Evolutionary conservation across 2,329 filamentous ascomycete species (phyloP).

Genomic region (Gliomastix tumulicola): DNA sequence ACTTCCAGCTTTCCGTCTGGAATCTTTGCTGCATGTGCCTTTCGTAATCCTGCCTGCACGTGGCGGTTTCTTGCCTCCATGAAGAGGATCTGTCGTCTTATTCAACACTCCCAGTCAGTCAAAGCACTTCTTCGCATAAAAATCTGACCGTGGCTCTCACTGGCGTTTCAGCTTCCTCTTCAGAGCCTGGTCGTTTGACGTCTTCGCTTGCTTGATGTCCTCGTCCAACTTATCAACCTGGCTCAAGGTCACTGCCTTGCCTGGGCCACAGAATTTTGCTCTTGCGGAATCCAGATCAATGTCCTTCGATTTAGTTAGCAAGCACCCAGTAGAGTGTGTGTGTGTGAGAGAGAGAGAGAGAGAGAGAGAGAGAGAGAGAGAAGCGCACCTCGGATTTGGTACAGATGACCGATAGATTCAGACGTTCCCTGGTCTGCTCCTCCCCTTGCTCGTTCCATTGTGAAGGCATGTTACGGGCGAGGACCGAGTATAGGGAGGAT

Average conservation of each 20-base stretch:
- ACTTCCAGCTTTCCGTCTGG: constrained; percentile 15
- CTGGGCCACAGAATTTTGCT: constrained; percentile 15
- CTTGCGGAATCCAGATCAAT: constrained; percentile 16
- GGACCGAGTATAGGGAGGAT: constrained; percentile 17
- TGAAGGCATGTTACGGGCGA: constrained; percentile 17
- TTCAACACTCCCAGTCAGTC: no score
- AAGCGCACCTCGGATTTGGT: constrained; percentile 19
- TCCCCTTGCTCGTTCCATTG: constrained; percentile 16
- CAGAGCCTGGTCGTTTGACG: constrained; percentile 6
- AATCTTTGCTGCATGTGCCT: constrained; percentile 14
- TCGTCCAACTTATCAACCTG: constrained; percentile 15
- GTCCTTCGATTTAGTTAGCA: no score
- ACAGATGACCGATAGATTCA: constrained; percentile 23
- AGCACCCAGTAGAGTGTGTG: no score
- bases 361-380: no score
- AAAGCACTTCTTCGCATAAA: background rate
- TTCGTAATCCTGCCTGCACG: constrained; percentile 16
- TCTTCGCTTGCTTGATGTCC: constrained; percentile 15
- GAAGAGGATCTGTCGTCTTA: constrained; percentile 16
- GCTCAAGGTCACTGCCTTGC: constrained; percentile 10
- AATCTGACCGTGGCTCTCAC: constrained; percentile 5
- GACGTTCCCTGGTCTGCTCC: constrained; percentile 3
- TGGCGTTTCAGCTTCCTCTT: constrained; percentile 16
- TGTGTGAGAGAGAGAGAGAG: no score
- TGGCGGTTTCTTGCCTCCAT: constrained; percentile 19